Conservation (phyloP, 441 rosid genomes). For the Gossypium davidsonii region DNA sequence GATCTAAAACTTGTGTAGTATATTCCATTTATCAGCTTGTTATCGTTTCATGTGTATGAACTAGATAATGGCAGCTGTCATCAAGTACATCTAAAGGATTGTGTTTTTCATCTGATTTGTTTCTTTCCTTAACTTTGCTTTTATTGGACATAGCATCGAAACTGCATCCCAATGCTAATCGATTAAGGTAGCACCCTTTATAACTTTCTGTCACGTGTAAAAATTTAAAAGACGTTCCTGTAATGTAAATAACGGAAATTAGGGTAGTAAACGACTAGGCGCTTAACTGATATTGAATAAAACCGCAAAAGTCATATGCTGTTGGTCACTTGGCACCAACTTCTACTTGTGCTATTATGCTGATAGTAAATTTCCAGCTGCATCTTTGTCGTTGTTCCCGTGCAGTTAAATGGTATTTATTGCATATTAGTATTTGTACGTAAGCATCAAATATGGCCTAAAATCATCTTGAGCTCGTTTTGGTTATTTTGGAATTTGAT, state of each 20-base stretch:
- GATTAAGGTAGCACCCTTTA: neutral
- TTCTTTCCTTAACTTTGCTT: neutral
- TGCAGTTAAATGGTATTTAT: neutral
- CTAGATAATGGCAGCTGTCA: neutral
- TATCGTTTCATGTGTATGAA: neutral
- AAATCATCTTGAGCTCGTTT: slow-evolving; percentile 4
- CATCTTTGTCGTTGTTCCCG: neutral
- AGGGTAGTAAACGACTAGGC: neutral
- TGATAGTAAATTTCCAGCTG: neutral
- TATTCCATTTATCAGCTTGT: neutral
- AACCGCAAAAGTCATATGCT: neutral
- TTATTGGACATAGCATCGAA: neutral
- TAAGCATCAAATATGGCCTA: slow-evolving; percentile 1
- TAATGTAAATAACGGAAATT: neutral
- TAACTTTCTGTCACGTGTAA: neutral
- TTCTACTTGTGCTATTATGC: neutral
- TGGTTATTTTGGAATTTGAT: slow-evolving; percentile 2
- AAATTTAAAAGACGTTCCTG: neutral
- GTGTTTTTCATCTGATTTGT: neutral
- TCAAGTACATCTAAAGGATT: neutral
- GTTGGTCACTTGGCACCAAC: neutral
- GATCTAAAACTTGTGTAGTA: neutral
- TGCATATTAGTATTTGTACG: neutral
- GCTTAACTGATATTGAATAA: neutral
- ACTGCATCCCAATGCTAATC: neutral